Evolutionary conservation across 2,329 filamentous ascomycete genomes (phyloP).

Genomic region (Hymenoscyphus albidus): DNA sequence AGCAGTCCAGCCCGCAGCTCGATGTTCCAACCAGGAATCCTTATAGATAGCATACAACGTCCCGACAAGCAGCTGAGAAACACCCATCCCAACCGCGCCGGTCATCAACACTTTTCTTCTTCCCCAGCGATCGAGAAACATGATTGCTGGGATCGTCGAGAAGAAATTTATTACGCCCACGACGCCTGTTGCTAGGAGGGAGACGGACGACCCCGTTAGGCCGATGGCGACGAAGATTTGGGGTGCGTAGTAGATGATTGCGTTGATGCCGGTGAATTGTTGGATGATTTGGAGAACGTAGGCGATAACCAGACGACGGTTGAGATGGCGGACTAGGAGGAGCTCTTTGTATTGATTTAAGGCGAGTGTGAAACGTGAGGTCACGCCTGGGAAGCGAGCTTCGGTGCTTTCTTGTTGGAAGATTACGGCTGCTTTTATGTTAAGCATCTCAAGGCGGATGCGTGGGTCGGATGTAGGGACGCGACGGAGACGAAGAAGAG

Average conservation of each 20-base stretch:
- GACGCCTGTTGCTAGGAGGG: slow-evolving; percentile 63
- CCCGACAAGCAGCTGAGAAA: slow-evolving; percentile 60
- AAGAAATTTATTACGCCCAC: slow-evolving; percentile 66
- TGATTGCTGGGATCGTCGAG: slow-evolving; percentile 61
- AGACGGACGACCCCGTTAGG: slow-evolving; percentile 41
- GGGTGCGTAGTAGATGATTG: slow-evolving; percentile 50
- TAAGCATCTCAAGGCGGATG: slow-evolving; percentile 52
- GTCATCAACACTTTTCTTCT: slow-evolving; percentile 56
- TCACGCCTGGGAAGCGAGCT: slow-evolving; percentile 50
- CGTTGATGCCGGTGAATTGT: slow-evolving; percentile 48
- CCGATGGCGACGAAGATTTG: slow-evolving; percentile 51
- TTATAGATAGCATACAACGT: slow-evolving; percentile 54
- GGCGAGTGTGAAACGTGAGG: slow-evolving; percentile 8
- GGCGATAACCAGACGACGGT: slow-evolving; percentile 57
- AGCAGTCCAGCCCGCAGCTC: slow-evolving; percentile 38
- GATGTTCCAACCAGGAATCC: slow-evolving; percentile 37
- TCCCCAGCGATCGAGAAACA: slow-evolving; percentile 60
- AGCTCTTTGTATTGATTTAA: slow-evolving; percentile 42
- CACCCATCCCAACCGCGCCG: slow-evolving; percentile 63
- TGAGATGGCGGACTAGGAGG: slow-evolving; percentile 52
- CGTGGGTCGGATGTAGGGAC: slow-evolving; percentile 51
- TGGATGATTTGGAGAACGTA: slow-evolving; percentile 38
- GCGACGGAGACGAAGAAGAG: slow-evolving; percentile 51
- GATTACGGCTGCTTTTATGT: slow-evolving; percentile 53
- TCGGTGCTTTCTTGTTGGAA: slow-evolving; percentile 53